phyloP scores from a whole-genome alignment of 1,139 yeast species.

The Suhomyces guaymorum region DNA sequence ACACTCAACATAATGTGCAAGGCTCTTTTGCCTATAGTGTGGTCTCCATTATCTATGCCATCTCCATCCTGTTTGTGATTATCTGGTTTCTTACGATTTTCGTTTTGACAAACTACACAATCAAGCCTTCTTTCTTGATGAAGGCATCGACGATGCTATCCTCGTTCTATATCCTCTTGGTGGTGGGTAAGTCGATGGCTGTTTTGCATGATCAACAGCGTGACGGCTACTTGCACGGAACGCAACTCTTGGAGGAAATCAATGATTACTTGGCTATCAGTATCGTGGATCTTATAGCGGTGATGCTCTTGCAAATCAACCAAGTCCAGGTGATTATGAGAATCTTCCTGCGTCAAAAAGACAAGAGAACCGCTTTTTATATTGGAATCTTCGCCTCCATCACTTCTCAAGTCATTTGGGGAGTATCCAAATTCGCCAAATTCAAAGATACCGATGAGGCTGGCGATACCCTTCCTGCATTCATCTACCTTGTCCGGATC shows the following conservation, averaged over 20 bases:
- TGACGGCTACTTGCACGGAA: constrained; percentile 58
- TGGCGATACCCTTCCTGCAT: constrained; percentile 70
- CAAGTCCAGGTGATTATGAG: constrained; percentile 79
- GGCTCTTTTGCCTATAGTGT: constrained; percentile 58
- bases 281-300: constrained; percentile 63
- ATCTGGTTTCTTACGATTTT: constrained; percentile 65
- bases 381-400: constrained; percentile 61
- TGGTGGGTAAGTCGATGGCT: constrained; percentile 50
- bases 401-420: constrained; percentile 70
- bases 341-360: constrained; percentile 67
- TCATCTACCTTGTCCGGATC: constrained; percentile 74
- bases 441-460: constrained; percentile 42
- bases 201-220: constrained; percentile 51
- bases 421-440: constrained; percentile 54
- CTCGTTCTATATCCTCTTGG: constrained; percentile 53
- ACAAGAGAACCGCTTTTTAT: constrained; percentile 64
- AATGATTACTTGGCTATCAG: constrained; percentile 51
- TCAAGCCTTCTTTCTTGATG: constrained; percentile 52
- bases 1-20: constrained; percentile 26
- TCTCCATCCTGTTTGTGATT: constrained; percentile 65
- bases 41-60: constrained; percentile 60
- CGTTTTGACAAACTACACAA: constrained; percentile 60
- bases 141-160: constrained; percentile 50
- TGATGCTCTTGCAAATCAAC: constrained; percentile 62
- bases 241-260: constrained; percentile 48